phyloP scores from a whole-genome alignment of 805 yeast genomes.

The Nakazawaea wickerhamii region DNA sequence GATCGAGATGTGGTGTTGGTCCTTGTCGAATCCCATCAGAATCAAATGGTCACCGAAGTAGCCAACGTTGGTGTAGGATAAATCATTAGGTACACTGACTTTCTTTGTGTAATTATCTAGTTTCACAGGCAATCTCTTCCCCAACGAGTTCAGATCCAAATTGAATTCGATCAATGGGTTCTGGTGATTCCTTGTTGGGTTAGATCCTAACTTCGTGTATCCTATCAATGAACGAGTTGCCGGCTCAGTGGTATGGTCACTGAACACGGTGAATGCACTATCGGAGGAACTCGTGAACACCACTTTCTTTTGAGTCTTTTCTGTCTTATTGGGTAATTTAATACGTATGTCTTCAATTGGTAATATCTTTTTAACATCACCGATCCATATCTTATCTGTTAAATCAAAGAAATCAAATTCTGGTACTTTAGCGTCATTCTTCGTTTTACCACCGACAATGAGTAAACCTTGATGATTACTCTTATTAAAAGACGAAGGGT shows the following conservation, averaged over 20 bases:
- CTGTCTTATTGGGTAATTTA: conserved; percentile 11
- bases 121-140: conserved; percentile 16
- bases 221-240: conserved; percentile 6
- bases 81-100: conserved; percentile 33
- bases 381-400: conserved; percentile 27
- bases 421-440: conserved; percentile 26
- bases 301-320: conserved; percentile 17
- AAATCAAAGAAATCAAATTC: conserved; percentile 40
- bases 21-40: conserved; percentile 50
- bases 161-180: conserved; percentile 23
- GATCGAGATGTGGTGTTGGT: conserved; percentile 37
- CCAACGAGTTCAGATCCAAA: conserved; percentile 14
- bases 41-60: conserved; percentile 62
- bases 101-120: conserved; percentile 13
- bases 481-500: conserved; percentile 31
- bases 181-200: background rate
- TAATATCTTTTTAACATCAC: conserved; percentile 18
- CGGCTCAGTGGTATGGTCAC: background rate
- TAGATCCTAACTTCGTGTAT: background rate
- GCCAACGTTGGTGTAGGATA: conserved; percentile 55
- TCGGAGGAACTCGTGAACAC: conserved; percentile 16
- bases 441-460: conserved; percentile 50
- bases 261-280: conserved; percentile 3
- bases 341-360: conserved; percentile 18
- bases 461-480: conserved; percentile 42